Evolutionary conservation across 1,284 basidiomycete genomes (phyloP).

Genomic region (Trichosporon faecale): DNA sequence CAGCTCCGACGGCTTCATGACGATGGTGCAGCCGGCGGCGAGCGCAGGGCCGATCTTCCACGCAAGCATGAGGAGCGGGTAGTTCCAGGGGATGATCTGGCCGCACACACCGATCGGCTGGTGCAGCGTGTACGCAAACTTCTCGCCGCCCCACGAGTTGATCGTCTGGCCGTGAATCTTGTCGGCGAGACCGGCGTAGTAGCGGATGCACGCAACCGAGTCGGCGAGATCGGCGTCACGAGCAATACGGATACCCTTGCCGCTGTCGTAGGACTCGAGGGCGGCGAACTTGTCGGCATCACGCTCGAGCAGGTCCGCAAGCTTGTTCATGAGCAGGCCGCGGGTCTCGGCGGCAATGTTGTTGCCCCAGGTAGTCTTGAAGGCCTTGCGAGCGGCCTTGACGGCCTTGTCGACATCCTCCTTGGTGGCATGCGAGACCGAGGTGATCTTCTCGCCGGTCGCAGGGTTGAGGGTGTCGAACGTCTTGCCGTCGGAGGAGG

Average conservation of each 20-base stretch:
- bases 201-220: constrained; percentile 73
- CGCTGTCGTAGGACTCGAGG: constrained; percentile 72
- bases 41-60: constrained; percentile 91
- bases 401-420: constrained; percentile 80
- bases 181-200: constrained; percentile 66
- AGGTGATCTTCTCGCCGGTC: constrained; percentile 54
- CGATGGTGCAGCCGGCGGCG: constrained; percentile 58
- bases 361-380: constrained; percentile 84
- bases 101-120: constrained; percentile 93
- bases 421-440: constrained; percentile 35
- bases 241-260: constrained; percentile 73
- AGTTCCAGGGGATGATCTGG: constrained; percentile 89
- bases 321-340: constrained; percentile 69
- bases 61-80: constrained; percentile 86
- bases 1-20: constrained; percentile 74
- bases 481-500: constrained; percentile 31
- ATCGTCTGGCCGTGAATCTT: constrained; percentile 60
- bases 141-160: constrained; percentile 55
- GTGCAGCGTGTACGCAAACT: constrained; percentile 80
- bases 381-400: constrained; percentile 72
- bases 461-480: constrained; percentile 53
- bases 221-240: constrained; percentile 70
- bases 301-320: constrained; percentile 88
- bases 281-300: constrained; percentile 69
- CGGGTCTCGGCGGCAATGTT: constrained; percentile 78